Percentiles rank a stretch among this genome's conserved stretches.
These are phyloP conservation scores for Agastache rugosa DNA, from an alignment of 257 asterid species.

Conservation along the genomic window DNA sequence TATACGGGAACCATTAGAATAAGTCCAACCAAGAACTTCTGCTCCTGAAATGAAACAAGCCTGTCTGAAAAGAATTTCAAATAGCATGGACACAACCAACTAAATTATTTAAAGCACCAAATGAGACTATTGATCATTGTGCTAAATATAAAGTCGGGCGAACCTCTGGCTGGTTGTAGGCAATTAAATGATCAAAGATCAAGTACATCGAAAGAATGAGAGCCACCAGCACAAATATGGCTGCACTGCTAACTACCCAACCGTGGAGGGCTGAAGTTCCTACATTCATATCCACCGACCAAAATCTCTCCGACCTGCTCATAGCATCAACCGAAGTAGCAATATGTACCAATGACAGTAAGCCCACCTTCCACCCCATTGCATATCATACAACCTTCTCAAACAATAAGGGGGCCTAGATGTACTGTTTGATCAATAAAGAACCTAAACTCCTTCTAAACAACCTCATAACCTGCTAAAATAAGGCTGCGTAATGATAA, in stretches of 20 bases:
- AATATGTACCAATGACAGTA: slow-evolving; percentile 46
- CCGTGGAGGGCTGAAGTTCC: slow-evolving; percentile 61
- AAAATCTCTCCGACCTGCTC: slow-evolving; percentile 52
- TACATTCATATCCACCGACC: slow-evolving; percentile 42
- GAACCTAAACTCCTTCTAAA: slow-evolving; percentile 10
- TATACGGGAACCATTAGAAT: slow-evolving; percentile 98
- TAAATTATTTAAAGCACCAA: neutral
- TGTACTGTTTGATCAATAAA: slow-evolving; percentile 23
- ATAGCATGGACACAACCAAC: neutral
- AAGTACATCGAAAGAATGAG: slow-evolving; percentile 84
- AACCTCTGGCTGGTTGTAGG: slow-evolving; percentile 96
- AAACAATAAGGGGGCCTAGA: neutral
- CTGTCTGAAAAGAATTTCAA: slow-evolving; percentile 24
- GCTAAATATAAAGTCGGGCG: slow-evolving; percentile 31
- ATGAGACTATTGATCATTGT: neutral
- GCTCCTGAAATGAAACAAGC: slow-evolving; percentile 75
- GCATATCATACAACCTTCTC: slow-evolving; percentile 39
- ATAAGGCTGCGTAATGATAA: neutral
- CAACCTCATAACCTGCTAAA: slow-evolving; percentile 24
- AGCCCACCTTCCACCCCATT: slow-evolving; percentile 75
- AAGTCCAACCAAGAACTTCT: slow-evolving; percentile 87
- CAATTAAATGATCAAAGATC: slow-evolving; percentile 85
- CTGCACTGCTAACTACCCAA: slow-evolving; percentile 82
- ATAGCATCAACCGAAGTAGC: slow-evolving; percentile 62
- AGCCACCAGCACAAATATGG: slow-evolving; percentile 75